These are phyloP conservation scores for Puccinia hordei DNA, from an alignment of 1,284 basidiomycete genomes.

Conservation along the genomic window DNA sequence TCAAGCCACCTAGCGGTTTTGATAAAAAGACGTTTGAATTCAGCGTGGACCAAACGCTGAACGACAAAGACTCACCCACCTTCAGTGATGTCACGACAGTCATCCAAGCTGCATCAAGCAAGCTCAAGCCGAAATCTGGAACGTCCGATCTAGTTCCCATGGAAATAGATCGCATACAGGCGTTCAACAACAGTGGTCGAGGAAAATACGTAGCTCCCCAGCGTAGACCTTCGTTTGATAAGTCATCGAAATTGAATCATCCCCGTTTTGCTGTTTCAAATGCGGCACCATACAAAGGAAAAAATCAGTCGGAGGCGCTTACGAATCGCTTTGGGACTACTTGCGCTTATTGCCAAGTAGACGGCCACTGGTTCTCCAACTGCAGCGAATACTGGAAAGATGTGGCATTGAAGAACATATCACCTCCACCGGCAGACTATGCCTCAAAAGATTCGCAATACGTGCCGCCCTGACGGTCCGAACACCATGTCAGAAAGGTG, in stretches of 20 bases:
- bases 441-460: not conserved
- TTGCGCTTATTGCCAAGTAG: not conserved
- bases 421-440: not conserved
- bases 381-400: not conserved
- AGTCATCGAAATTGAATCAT: not conserved
- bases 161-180: not conserved
- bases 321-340: not conserved
- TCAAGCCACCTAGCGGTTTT: not conserved
- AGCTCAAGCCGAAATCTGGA: not conserved
- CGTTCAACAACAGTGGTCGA: not conserved
- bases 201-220: not conserved
- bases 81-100: not conserved
- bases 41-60: not conserved
- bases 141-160: not conserved
- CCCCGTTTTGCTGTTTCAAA: not conserved
- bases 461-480: not conserved
- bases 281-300: not conserved
- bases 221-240: not conserved
- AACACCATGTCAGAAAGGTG: not conserved
- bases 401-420: not conserved
- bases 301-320: not conserved
- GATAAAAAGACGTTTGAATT: not conserved
- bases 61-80: not conserved
- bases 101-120: not conserved
- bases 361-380: slow-evolving; percentile 6